Conservation (phyloP, 169 alveolate genomes). For the Miamiensis avidus region DNA sequence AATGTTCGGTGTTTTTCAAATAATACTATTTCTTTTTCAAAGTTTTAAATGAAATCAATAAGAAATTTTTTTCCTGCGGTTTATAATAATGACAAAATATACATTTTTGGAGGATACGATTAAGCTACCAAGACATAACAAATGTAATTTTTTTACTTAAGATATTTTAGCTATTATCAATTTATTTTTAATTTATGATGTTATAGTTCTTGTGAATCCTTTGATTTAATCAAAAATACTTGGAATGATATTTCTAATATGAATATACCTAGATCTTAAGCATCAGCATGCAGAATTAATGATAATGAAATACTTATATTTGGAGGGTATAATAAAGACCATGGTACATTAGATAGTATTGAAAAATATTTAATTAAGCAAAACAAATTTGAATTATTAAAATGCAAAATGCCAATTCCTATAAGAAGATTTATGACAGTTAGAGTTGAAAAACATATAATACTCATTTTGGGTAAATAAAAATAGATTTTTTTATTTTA, state of each 20-base stretch:
- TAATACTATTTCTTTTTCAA: conserved; percentile 36
- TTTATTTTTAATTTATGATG: no score
- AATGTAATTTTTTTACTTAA: background rate
- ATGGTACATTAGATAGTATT: conserved; percentile 76
- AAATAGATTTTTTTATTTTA: no score
- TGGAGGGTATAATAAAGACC: conserved; percentile 84
- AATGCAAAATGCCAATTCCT: conserved; percentile 68
- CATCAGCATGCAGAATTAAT: conserved; percentile 72
- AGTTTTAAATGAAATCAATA: conserved; percentile 55
- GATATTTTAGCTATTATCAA: no score
- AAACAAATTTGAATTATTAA: conserved; percentile 64
- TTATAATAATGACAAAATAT: conserved; percentile 50
- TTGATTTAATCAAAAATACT: conserved; percentile 60
- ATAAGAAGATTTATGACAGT: conserved; percentile 74
- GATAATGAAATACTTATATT: conserved; percentile 70
- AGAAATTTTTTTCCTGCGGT: conserved; percentile 69
- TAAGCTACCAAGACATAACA: conserved; percentile 64
- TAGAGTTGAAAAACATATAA: conserved; percentile 30
- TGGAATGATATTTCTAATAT: conserved; percentile 70
- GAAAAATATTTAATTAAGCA: conserved; percentile 71
- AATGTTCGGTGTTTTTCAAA: conserved; percentile 47
- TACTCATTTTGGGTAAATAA: no score
- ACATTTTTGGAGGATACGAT: conserved; percentile 86
- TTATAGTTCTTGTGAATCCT: conserved; percentile 60
- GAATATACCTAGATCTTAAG: conserved; percentile 65